Base-by-base conservation (phyloP, 768 basidiomycete genomes). In the Sporobolomyces roseus region DNA sequence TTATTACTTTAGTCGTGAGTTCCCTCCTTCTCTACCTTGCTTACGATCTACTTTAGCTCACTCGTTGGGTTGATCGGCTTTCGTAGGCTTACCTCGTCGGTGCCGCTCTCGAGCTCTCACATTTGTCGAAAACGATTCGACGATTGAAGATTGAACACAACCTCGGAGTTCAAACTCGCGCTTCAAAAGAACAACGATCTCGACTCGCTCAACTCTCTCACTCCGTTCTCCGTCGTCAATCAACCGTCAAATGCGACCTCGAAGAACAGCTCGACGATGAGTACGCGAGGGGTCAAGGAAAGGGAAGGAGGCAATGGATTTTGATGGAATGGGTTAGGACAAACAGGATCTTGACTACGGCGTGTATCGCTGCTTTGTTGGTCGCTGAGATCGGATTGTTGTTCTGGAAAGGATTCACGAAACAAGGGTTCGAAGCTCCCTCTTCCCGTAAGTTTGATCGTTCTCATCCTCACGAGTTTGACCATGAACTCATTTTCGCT, bases 31-130 rank as follows among this genome's bases (percentile, higher is more conserved):
- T 36, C 21, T 43, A 29, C 33, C 32, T 29, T 13, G 13, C 29
- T 6, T 27, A 29, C 19, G 2, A 3, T 36, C 38, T 41, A 17
- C 8, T n/a, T 38, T 25, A 33, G 35, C 8, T 43, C n/a, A 21
- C 35, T 38, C 54, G 10, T 43, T 41, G 14, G 16, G 10, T 33
- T 21, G 4, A 4, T 16, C 16, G 23, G 25, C 9, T n/a, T 13
- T 4, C 2, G 19, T 50, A 71, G 70, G 27, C 53, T 36, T 72
- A 72, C 62, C 27, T 67, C 30, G 14, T 65, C 48, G 70, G 55
- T 19, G 51, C 62, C 5, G 38, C 19, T 3, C 66, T 62, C 58
- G 66, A 68, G 23, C 38, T 65, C 25, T 3, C 48, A 2, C 65
- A 66, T n/a, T 51, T 71, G 27, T 12, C 23, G 8, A 7, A 17